These are phyloP conservation scores for Jamesozyma lodderae DNA, from an alignment of 805 yeast genomes.

Conservation along the genomic window DNA sequence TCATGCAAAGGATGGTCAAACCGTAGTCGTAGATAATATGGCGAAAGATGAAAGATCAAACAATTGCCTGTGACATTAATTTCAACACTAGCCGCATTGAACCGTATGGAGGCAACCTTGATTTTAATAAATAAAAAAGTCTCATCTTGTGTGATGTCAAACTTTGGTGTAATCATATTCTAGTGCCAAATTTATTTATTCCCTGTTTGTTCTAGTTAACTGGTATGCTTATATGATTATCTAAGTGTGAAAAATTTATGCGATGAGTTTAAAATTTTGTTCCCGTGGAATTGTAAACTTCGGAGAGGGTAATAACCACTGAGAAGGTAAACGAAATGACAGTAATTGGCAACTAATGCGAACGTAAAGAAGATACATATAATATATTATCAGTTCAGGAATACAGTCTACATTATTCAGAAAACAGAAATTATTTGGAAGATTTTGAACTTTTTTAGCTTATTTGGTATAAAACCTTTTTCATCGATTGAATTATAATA, in stretches of 20 bases:
- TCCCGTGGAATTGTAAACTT: too few species aligned
- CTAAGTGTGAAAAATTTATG: background rate
- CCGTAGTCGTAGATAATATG: constrained; percentile 78
- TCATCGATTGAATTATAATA: too few species aligned
- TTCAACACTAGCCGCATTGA: constrained; percentile 65
- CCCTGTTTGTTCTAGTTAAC: background rate
- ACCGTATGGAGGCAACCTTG: constrained; percentile 62
- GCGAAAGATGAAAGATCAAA: constrained; percentile 77
- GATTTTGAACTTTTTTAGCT: too few species aligned
- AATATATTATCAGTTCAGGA: too few species aligned
- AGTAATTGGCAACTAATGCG: too few species aligned
- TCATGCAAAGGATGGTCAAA: constrained; percentile 61
- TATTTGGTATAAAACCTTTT: too few species aligned
- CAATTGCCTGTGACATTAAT: constrained; percentile 64
- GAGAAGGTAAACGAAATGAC: too few species aligned
- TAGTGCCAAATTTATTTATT: background rate
- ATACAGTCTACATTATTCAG: too few species aligned
- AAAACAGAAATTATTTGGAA: too few species aligned
- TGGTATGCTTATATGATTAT: background rate
- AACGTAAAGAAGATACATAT: too few species aligned
- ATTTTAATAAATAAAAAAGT: constrained; percentile 56
- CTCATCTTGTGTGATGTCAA: constrained; percentile 68
- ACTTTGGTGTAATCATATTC: constrained; percentile 79
- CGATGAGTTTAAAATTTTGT: too few species aligned
- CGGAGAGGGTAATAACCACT: too few species aligned